phyloP scores from a whole-genome alignment of 1,284 basidiomycete genomes.

The Apiotrichum gamsii region DNA sequence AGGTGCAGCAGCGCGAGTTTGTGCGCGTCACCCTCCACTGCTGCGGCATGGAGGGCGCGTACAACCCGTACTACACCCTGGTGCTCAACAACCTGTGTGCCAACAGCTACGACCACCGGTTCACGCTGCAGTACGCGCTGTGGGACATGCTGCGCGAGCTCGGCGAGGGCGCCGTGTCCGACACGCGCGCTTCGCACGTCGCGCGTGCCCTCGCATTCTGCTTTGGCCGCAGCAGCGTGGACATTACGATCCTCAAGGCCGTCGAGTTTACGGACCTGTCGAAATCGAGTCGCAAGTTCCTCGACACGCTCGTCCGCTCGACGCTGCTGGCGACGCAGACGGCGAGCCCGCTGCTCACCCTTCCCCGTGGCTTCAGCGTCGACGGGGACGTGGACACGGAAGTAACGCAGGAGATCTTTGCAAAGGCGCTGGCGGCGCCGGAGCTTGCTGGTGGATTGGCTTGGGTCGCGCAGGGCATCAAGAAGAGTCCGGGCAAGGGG shows the following conservation, averaged over 20 bases:
- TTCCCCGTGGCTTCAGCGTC: constrained; percentile 27
- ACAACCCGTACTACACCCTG: constrained; percentile 95
- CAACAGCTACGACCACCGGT: constrained; percentile 60
- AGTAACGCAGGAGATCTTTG: constrained; percentile 41
- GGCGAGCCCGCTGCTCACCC: constrained; percentile 54
- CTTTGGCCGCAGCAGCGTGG: constrained; percentile 65
- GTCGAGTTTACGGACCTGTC: constrained; percentile 74
- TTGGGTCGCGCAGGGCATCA: constrained; percentile 55
- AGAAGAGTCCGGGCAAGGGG: constrained; percentile 48
- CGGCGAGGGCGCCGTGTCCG: constrained; percentile 56
- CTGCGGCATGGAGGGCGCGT: constrained; percentile 81
- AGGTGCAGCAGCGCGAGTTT: constrained; percentile 90
- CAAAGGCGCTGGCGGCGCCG: constrained; percentile 30
- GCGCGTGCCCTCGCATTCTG: constrained; percentile 75
- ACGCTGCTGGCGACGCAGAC: constrained; percentile 68
- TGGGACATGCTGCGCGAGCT: constrained; percentile 96
- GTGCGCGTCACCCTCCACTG: constrained; percentile 89
- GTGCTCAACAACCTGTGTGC: constrained; percentile 61
- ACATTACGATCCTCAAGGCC: constrained; percentile 76
- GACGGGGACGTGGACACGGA: constrained; percentile 49
- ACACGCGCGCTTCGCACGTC: constrained; percentile 49
- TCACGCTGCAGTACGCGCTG: constrained; percentile 90
- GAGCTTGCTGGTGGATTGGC: constrained; percentile 40
- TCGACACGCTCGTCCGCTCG: constrained; percentile 61
- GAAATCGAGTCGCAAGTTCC: constrained; percentile 58